Evolutionary conservation across 768 basidiomycete species (phyloP).

Genomic region (Lepiota venenata): DNA sequence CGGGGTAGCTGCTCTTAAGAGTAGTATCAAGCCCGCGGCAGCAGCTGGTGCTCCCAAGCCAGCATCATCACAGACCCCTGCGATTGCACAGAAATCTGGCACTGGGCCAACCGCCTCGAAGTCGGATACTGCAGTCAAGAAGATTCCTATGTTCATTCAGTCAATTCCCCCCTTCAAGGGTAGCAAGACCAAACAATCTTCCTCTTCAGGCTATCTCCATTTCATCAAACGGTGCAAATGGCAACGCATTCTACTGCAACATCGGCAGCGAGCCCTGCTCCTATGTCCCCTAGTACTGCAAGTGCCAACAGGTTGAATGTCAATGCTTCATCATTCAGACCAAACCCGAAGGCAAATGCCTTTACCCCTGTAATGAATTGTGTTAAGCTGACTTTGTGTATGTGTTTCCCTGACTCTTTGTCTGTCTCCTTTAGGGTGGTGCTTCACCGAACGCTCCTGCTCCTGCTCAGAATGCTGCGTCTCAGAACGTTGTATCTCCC

Average conservation of each 20-base stretch:
- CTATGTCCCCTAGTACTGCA: conserved; percentile 48
- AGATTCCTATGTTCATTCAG: conserved; percentile 80
- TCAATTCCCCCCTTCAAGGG: conserved; percentile 91
- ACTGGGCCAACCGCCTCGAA: conserved; percentile 21
- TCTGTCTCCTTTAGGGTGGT: conserved; percentile 9
- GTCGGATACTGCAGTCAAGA: conserved; percentile 27
- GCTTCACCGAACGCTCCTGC: conserved; percentile 42
- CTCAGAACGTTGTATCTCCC: conserved; percentile 41
- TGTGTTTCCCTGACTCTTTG: conserved; percentile 15
- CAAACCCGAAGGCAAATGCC: conserved; percentile 74
- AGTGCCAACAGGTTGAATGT: conserved; percentile 72
- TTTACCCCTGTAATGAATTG: conserved; percentile 61
- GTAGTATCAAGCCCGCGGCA: conserved; percentile 25
- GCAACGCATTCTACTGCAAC: conserved; percentile 18
- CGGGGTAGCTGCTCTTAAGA: conserved; percentile 25
- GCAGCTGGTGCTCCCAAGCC: conserved; percentile 23
- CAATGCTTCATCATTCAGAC: conserved; percentile 88
- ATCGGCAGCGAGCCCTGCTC: conserved; percentile 21
- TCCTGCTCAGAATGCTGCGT: conserved; percentile 32
- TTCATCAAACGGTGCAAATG: conserved; percentile 12
- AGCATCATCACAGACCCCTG: conserved; percentile 13
- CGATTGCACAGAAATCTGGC: conserved; percentile 23
- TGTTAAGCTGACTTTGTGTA: neutral
- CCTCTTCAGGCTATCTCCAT: conserved; percentile 6
- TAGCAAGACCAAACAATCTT: conserved; percentile 31